Percentiles rank a stretch among this genome's conserved stretches.
Evolutionary conservation across 768 basidiomycete species (phyloP).

Genomic region (Rhodotorula diobovata): DNA sequence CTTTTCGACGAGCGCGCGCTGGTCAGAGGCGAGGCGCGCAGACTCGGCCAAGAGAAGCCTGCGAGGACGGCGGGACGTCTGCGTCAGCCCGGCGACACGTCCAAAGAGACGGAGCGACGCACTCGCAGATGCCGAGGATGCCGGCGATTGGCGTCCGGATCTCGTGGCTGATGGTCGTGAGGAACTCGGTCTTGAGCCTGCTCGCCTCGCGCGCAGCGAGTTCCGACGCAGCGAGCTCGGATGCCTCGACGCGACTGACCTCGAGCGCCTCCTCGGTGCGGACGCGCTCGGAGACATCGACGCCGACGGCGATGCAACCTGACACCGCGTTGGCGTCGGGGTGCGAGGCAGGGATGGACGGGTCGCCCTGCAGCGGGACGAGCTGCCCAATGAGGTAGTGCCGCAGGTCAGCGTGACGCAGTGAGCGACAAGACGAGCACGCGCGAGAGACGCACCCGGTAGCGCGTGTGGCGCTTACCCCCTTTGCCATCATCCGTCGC

Average conservation of each 20-base stretch:
- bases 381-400: conserved; percentile 20
- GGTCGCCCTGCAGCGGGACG: conserved; percentile 19
- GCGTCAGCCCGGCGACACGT: too few species aligned
- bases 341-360: conserved; percentile 9
- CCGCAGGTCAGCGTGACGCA: not conserved
- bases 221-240: conserved; percentile 26
- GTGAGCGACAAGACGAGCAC: not conserved
- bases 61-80: not conserved
- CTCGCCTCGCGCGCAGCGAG: conserved; percentile 37
- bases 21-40: not conserved
- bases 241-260: conserved; percentile 11
- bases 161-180: conserved; percentile 39
- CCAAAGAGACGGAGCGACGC: conserved; percentile 14
- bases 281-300: conserved; percentile 28
- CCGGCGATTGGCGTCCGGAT: conserved; percentile 37
- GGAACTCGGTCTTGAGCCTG: conserved; percentile 39
- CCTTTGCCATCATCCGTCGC: not conserved
- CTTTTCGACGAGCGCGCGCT: conserved; percentile 25
- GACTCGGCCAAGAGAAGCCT: not conserved
- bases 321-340: conserved; percentile 16
- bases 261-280: conserved; percentile 20
- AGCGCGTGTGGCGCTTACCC: conserved; percentile 1
- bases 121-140: conserved; percentile 38
- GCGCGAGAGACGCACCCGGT: conserved; percentile 10
- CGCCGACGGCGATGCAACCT: conserved; percentile 29